Conservation (phyloP, 805 yeast genomes). For the Yarrowia sp. region DNA sequence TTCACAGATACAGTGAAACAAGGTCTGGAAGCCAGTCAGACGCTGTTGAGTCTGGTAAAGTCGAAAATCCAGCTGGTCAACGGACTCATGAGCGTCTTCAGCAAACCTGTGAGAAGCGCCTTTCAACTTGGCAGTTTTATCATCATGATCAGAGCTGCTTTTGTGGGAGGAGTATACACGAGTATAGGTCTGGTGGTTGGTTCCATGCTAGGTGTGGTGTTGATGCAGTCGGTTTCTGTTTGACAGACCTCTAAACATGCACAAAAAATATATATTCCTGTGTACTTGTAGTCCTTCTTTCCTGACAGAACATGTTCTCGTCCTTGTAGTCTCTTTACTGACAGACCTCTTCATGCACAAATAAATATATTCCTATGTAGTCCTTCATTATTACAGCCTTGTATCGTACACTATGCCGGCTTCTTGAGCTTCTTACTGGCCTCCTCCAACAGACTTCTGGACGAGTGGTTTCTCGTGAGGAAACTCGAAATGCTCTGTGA, state of each 20-base stretch:
- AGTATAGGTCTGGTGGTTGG: conserved; percentile 20
- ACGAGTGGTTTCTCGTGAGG: conserved; percentile 30
- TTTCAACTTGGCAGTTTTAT: conserved; percentile 14
- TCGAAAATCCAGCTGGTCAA: conserved; percentile 25
- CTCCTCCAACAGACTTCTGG: conserved; percentile 39
- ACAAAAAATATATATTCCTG: neutral
- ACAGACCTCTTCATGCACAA: conserved; percentile 1
- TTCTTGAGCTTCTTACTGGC: conserved; percentile 33
- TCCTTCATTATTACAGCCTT: neutral
- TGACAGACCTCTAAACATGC: neutral
- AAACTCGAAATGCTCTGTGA: conserved; percentile 36
- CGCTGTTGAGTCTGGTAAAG: neutral
- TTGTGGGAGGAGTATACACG: conserved; percentile 6
- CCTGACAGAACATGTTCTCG: no score
- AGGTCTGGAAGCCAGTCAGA: conserved; percentile 22
- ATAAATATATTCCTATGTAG: conserved; percentile 22
- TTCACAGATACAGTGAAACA: conserved; percentile 19
- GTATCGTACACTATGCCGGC: neutral
- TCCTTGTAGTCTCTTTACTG: no score
- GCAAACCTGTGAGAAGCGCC: conserved; percentile 13
- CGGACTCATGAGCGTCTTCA: conserved; percentile 7
- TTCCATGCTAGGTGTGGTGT: neutral
- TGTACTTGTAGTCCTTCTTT: no score
- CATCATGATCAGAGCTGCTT: conserved; percentile 10
- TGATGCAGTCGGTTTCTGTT: neutral